These are phyloP conservation scores for Gossypium sturtianum DNA, from an alignment of 345 rosid species.

Conservation along the genomic window DNA sequence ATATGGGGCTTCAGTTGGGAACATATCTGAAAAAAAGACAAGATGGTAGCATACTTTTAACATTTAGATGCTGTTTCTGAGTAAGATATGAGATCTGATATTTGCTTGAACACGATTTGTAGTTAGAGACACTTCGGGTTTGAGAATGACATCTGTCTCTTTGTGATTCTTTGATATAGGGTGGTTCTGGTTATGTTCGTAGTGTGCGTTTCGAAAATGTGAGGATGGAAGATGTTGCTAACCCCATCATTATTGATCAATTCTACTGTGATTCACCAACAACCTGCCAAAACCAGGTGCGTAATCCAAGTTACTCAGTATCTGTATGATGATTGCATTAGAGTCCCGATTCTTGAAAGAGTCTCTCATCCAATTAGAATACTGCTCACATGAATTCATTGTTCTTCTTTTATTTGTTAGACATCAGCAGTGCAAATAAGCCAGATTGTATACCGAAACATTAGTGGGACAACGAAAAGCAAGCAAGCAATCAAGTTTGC, in stretches of 20 bases:
- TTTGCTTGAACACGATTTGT: background rate
- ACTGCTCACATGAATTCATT: background rate
- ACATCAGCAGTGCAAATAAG: constrained; percentile 79
- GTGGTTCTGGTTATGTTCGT: constrained; percentile 87
- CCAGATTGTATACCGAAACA: constrained; percentile 81
- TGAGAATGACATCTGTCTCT: constrained; percentile 6
- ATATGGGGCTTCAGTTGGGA: too few relatives aligned
- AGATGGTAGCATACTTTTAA: background rate
- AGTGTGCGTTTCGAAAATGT: constrained; percentile 79
- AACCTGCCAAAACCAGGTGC: constrained; percentile 78
- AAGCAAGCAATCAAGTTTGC: constrained; percentile 76
- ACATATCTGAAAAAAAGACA: background rate
- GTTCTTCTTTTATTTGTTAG: constrained; percentile 28
- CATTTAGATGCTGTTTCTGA: background rate
- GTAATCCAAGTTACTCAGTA: background rate
- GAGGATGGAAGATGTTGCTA: constrained; percentile 67
- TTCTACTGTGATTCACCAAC: constrained; percentile 94
- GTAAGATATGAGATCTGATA: background rate
- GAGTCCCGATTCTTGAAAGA: background rate
- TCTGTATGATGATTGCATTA: background rate
- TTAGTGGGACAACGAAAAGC: constrained; percentile 74
- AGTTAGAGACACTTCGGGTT: background rate
- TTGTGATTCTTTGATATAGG: constrained; percentile 35
- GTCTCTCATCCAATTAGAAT: constrained; percentile 5
- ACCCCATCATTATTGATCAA: constrained; percentile 91